Evolutionary conservation across 208 protist genomes (phyloP), one percentile per base, ranked within the genome.

Genomic region (Porcisia hertigi): DNA sequence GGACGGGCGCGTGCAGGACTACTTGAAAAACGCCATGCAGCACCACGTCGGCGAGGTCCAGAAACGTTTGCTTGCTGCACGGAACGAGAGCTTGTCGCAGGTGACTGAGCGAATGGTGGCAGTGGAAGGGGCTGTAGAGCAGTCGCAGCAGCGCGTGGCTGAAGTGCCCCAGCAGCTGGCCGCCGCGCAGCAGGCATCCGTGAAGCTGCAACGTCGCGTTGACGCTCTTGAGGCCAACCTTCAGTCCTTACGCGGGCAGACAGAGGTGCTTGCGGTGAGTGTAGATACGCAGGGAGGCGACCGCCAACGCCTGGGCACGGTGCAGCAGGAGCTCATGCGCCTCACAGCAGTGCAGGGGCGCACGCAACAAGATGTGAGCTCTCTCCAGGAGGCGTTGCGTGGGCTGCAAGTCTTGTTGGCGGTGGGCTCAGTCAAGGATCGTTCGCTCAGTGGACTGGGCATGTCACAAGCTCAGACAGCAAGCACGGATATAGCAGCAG

Each of bases 401-500:
- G 62, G 30, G 3, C 25, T 82, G 67, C 71, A 49, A 41, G 55
- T 59, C 43, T 39, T 52, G 69, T 14, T 45, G 14, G 52, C 47
- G 8, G 58, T 36, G 6, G 58, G 30, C 1, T 25, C 45, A 7
- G 41, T 63, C 0, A 66, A 59, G 1, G 77, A 82, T 11, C 59
- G 30, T 12, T 69, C 73, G 41, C 58, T 77, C 23, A 82, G 73
- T 41, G 36, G 63, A 34, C 36, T 82, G 45, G 67, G 39, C 18
- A 34, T 36, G 9, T 76, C 72, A 34, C 71, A 72, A 59, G 74
- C 69, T 55, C 75, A 66, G 59, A 83, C 82, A n/a, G 70, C 77
- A 34, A 82, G 66, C 74, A 82, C 82, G 0, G 80, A 82, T 23
- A 83, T 83, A 57, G 78, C 71, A 23, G 57, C 34, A 23, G 71